phyloP scores from a whole-genome alignment of 1,284 basidiomycete genomes.

The Ustilago esculenta region DNA sequence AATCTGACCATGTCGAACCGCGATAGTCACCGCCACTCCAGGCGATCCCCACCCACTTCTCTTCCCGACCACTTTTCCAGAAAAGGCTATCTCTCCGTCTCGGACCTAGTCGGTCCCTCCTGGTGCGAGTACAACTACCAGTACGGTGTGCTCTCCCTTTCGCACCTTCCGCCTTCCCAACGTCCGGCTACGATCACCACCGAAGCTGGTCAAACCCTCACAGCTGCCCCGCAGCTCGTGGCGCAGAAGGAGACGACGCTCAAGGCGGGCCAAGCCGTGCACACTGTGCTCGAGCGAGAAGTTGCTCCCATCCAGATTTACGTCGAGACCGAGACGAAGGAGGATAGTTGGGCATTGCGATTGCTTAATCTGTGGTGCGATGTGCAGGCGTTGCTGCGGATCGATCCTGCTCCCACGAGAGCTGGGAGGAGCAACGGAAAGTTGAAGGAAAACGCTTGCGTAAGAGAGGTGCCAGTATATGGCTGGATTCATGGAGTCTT shows the following conservation, averaged over 20 bases:
- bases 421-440: slow-evolving; percentile 3
- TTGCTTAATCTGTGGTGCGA: slow-evolving; percentile 66
- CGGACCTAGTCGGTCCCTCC: slow-evolving; percentile 58
- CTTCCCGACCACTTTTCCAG: slow-evolving; percentile 41
- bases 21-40: slow-evolving; percentile 1
- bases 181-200: slow-evolving; percentile 56
- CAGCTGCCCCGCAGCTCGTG: slow-evolving; percentile 28
- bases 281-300: slow-evolving; percentile 81
- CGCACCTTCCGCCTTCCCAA: slow-evolving; percentile 45
- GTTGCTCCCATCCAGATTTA: slow-evolving; percentile 72
- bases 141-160: slow-evolving; percentile 54
- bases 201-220: slow-evolving; percentile 36
- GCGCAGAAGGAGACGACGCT: slow-evolving; percentile 43
- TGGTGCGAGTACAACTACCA: slow-evolving; percentile 63
- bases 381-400: slow-evolving; percentile 8
- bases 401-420: slow-evolving; percentile 6
- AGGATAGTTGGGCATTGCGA: slow-evolving; percentile 80
- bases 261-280: slow-evolving; percentile 71
- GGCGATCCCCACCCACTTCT: slow-evolving; percentile 14
- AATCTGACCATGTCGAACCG: neutral
- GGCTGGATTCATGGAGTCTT: slow-evolving; percentile 54
- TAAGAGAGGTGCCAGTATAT: slow-evolving; percentile 59
- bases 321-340: slow-evolving; percentile 70
- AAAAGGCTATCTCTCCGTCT: slow-evolving; percentile 55
- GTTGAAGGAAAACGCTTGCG: slow-evolving; percentile 16